Evolutionary conservation across 2,329 filamentous ascomycete genomes (phyloP).

Genomic region (Clonostachys sp.): DNA sequence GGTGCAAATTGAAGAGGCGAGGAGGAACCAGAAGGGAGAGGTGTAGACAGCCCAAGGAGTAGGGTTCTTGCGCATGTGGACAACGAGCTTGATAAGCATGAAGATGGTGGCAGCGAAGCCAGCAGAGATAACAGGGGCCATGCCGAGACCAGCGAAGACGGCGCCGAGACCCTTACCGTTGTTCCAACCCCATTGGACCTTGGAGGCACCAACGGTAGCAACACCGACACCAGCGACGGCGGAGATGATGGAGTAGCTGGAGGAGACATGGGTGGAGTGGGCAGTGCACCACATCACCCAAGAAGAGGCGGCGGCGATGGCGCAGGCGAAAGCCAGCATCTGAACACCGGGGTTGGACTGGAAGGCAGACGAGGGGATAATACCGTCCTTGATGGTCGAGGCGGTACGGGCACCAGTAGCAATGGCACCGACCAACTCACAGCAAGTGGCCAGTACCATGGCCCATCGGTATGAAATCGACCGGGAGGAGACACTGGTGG

Average conservation of each 20-base stretch:
- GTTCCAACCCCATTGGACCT: constrained; percentile 9
- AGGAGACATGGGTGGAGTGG: constrained; percentile 27
- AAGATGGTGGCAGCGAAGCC: constrained; percentile 10
- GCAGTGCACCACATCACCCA: constrained; percentile 36
- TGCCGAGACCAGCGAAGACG: constrained; percentile 10
- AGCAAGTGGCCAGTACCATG: constrained; percentile 53
- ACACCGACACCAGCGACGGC: constrained; percentile 40
- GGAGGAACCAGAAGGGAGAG: constrained; percentile 73
- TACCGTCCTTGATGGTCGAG: constrained; percentile 40
- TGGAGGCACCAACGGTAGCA: constrained; percentile 54
- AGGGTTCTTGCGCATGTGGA: constrained; percentile 62
- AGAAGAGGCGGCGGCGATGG: constrained; percentile 26
- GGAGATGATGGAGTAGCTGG: constrained; percentile 39
- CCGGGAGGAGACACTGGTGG: constrained; percentile 55
- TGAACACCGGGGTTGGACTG: constrained; percentile 28
- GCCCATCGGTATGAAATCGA: constrained; percentile 61
- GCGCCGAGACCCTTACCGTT: constrained; percentile 47
- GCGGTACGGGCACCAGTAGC: constrained; percentile 40
- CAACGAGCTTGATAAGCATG: constrained; percentile 1
- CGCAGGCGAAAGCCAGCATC: constrained; percentile 35
- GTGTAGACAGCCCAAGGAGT: constrained; percentile 69
- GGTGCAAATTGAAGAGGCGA: constrained; percentile 69
- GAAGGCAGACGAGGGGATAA: constrained; percentile 47
- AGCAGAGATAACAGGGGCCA: constrained; percentile 10
- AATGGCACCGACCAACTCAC: constrained; percentile 43